Base-by-base conservation (phyloP, 768 basidiomycete genomes). In the Boletus vermiculosoides region DNA sequence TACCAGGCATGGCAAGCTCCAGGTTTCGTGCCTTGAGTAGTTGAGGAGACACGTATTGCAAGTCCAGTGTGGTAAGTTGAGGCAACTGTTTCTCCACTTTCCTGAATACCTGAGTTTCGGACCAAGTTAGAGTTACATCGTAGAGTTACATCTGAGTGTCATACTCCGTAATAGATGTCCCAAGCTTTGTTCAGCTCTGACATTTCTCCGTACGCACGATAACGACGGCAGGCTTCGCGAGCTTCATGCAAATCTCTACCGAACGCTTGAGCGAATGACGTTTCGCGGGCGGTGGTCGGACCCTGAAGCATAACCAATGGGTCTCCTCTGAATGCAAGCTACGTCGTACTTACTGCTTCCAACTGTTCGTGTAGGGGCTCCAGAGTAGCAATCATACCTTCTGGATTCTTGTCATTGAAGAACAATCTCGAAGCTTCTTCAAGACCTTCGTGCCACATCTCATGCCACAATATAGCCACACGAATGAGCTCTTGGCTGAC, bases 391-490 rank as follows among this genome's bases (percentile, higher is more conserved):
- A 98, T 97, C 97, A 99, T 99, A 7, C 91, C 97, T 57, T 93
- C 90, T 2, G 96, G 88, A 71, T 99, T 97, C 66, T 93, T 90
- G 64, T 98, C 97, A 11, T 92, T 94, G 79, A 95, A 99, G 76
- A 94, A 99, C 45, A 94, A 75, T 41, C 97, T 83, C 8, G 95
- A 97, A 7, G 97, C 97, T 72, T 99, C 97, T 74, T 99, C 97
- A 22, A 99, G 78, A 18, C 93, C 94, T 75, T 99, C 97, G 65
- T 98, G 94, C 97, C 97, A 99, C 61, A 94, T 78, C 71, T 99
- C 97, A 64, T 98, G 95, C 97, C 97, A 99, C 12, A 99, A 77
- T 58, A 99, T 98, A 8, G 97, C 96, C 8, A 98, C 92, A 20
- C 97, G 88, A 57, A 98, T 98, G 37, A 99, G 81, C 70, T 99